These are phyloP conservation scores for Lodderomyces metapsilosis DNA, from an alignment of 1,139 yeast species.

Conservation along the genomic window DNA sequence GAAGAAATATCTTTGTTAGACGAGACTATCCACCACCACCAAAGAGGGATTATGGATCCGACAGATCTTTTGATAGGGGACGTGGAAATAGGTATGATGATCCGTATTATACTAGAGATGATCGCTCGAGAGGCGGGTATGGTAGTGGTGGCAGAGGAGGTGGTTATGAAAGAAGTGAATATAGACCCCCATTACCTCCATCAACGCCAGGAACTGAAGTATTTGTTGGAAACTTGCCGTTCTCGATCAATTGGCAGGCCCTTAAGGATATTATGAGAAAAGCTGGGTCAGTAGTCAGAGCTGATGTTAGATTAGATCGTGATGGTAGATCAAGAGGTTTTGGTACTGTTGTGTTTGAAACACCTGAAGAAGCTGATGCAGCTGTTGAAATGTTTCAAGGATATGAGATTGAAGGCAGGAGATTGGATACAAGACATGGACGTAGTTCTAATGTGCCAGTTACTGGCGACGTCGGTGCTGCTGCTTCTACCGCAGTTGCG, in stretches of 20 bases:
- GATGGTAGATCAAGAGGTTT: slow-evolving; percentile 83
- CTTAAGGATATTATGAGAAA: slow-evolving; percentile 80
- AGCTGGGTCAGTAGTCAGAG: slow-evolving; percentile 74
- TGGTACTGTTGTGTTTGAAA: slow-evolving; percentile 70
- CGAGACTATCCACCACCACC: slow-evolving; percentile 84
- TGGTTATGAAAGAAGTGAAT: slow-evolving; percentile 10
- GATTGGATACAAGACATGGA: slow-evolving; percentile 69
- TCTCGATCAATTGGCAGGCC: slow-evolving; percentile 77
- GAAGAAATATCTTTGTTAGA: slow-evolving; percentile 86
- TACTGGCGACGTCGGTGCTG: slow-evolving; percentile 2
- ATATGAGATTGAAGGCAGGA: slow-evolving; percentile 67
- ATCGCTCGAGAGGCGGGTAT: slow-evolving; percentile 3
- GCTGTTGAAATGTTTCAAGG: slow-evolving; percentile 68
- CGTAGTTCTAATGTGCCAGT: slow-evolving; percentile 6
- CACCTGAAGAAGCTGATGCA: slow-evolving; percentile 57
- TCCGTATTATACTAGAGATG: slow-evolving; percentile 3
- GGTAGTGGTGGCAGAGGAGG: slow-evolving; percentile 13
- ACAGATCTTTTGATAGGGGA: slow-evolving; percentile 13
- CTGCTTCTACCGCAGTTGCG: slow-evolving; percentile 2
- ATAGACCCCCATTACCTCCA: slow-evolving; percentile 17
- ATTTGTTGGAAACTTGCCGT: slow-evolving; percentile 83
- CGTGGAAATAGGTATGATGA: slow-evolving; percentile 12
- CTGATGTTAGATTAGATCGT: slow-evolving; percentile 69
- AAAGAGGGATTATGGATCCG: slow-evolving; percentile 24
- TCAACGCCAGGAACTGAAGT: slow-evolving; percentile 60